Base-by-base conservation (phyloP, 495 filamentous ascomycete genomes). In the Penicillium riverlandense region DNA sequence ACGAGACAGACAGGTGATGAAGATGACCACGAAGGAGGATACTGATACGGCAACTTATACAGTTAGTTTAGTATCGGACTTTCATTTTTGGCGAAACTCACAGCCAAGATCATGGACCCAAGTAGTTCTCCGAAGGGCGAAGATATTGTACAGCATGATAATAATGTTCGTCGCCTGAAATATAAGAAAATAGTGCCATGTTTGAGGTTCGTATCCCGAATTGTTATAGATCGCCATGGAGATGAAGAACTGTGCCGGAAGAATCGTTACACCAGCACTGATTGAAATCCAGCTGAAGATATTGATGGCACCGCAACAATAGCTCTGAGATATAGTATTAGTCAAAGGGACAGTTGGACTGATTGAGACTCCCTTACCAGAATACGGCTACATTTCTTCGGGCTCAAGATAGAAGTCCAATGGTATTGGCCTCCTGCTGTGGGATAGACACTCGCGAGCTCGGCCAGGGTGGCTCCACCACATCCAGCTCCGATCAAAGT, bases 361-460 rank as follows among this genome's bases (percentile, higher is more conserved):
- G 22, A 22, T 22, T 22, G 22, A 22, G 2, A 22, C 22, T 22
- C 2, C 4, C 42, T 14, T 37, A 44, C n/a, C 32, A 44, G 35
- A 51, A 37, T 40, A 44, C 45, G 44, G 37, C 45, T 45, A 16
- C 30, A 29, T 7, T 29, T 41, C 41, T 43, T 47, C 35, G 38
- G 49, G 31, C 39, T 39, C 41, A 38, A 39, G 40, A 41, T 36
- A 29, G 35, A 37, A 15, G 39, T 45, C 48, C 48, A 57, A 40
- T 58, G 55, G 38, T 58, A 75, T 49, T 75, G 71, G 8, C 71
- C 71, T 5, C 70, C 71, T 7, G 69, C 67, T 1, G 72, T 74
- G 0, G 70, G 69, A 57, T 67, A 74, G 32, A 65, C 66, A 3
- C 65, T 62, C 0, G 66, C 59, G 29, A 76, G 54, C 50, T 76